Evolutionary conservation across 495 filamentous ascomycete species (phyloP), one percentile per base, ranked within the genome.

Genomic region (Xylaria castorea): DNA sequence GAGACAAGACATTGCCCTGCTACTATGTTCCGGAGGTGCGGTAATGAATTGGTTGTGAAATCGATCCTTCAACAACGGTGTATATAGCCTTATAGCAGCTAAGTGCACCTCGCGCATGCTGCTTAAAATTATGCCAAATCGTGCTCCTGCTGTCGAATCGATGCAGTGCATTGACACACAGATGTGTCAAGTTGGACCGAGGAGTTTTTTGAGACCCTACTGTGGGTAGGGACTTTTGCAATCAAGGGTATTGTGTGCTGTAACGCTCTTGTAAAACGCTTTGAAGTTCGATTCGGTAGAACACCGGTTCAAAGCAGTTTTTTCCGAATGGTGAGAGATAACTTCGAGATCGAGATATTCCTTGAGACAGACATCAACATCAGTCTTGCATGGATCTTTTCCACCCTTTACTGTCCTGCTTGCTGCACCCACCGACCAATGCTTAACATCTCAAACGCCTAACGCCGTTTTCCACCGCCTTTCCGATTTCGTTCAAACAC

Each of bases 61-160:
- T 51, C 40, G 55, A 40, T 22, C 58, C 34, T n/a, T 42, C 62
- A 25, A 44, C 25, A 30, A 38, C 46, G 50, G 34, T 30, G 20
- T 36, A 70, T 50, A 27, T 71, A 50, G 60, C 44, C 30, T 68
- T 42, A 27, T 30, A 38, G 20, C 53, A 42, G 63, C 30, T 32
- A 27, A 42, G 22, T 51, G 46, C 27, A 44, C 30, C 38, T 57
- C 38, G 44, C 60, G 57, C 60, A 34, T 22, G 50, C 60, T 65
- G 46, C 60, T 57, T 58, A 40, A 20, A 64, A 62, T 48, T 8
- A 42, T 69, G 65, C 71, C 57, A 73, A 61, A 65, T 40, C 36
- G 38, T 72, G 78, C 76, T 80, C 76, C 78, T 80, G 78, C 75
- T 40, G 70, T 78, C 75, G 73, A 70, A 74, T 75, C 73, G 76